phyloP scores from a whole-genome alignment of 2,329 filamentous ascomycete species.

The Aureobasidium namibiae region DNA sequence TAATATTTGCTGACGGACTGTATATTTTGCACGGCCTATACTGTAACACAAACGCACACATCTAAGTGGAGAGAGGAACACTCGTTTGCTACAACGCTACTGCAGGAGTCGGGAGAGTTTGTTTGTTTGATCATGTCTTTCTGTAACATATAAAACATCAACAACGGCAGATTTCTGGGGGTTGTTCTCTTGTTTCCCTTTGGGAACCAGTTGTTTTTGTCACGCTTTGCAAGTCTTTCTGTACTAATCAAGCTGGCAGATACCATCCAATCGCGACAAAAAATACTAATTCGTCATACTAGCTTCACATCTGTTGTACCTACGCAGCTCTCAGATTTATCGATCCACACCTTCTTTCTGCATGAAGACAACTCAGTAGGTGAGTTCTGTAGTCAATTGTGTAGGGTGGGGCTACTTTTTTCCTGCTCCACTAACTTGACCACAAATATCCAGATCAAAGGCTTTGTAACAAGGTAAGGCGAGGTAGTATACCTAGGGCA shows the following conservation, averaged over 20 bases:
- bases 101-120: background rate
- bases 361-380: background rate
- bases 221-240: background rate
- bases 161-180: background rate
- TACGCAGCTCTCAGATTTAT: background rate
- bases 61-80: background rate
- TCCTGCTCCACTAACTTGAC: no score
- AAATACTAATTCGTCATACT: background rate
- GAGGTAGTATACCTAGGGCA: no score
- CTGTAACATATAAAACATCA: background rate
- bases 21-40: background rate
- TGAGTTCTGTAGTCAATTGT: no score
- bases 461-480: no score
- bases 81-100: background rate
- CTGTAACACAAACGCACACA: background rate
- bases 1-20: background rate
- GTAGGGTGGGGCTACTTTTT: no score
- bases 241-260: background rate
- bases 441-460: no score
- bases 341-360: background rate
- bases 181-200: background rate
- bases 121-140: background rate
- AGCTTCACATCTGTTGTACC: background rate
- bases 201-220: no score
- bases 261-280: background rate